Evolutionary conservation across 441 rosid genomes (phyloP).

Genomic region (Sinapis alba): DNA sequence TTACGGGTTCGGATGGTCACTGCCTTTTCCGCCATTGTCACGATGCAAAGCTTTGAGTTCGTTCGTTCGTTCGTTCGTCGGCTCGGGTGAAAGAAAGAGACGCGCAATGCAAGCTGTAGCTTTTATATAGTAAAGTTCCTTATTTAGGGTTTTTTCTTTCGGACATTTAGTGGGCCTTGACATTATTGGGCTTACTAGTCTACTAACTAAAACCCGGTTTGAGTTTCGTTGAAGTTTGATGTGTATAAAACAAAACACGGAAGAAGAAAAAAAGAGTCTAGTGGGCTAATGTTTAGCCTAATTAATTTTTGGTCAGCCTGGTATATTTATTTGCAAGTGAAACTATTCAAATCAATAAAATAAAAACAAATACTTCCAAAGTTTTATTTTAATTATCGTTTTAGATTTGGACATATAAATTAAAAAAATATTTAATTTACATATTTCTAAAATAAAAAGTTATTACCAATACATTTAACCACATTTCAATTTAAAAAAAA

Average conservation of each 20-base stretch:
- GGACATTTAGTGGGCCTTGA: conserved; percentile 9
- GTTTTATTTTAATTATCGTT: too few relatives aligned
- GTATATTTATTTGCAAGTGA: not conserved
- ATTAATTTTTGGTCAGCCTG: not conserved
- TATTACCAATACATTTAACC: too few relatives aligned
- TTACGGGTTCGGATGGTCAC: conserved; percentile 76
- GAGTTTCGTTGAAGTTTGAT: not conserved
- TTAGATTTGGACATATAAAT: too few relatives aligned
- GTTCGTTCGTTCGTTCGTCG: conserved; percentile 18
- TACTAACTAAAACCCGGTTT: not conserved
- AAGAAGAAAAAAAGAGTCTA: not conserved
- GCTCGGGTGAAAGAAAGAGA: conserved; percentile 28
- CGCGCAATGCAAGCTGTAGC: not conserved
- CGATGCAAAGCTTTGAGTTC: conserved; percentile 9
- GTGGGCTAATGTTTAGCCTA: not conserved
- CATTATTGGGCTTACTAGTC: not conserved
- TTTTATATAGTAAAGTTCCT: conserved; percentile 4
- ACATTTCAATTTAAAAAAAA: too few relatives aligned
- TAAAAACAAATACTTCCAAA: not conserved
- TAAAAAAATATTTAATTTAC: too few relatives aligned
- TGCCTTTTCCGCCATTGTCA: conserved; percentile 77
- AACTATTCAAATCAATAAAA: not conserved
- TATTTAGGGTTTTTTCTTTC: conserved; percentile 23
- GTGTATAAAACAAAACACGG: not conserved
- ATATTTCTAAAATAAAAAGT: too few relatives aligned